Evolutionary conservation across 2,329 filamentous ascomycete genomes (phyloP).

Genomic region (Fusarium dlaminii): DNA sequence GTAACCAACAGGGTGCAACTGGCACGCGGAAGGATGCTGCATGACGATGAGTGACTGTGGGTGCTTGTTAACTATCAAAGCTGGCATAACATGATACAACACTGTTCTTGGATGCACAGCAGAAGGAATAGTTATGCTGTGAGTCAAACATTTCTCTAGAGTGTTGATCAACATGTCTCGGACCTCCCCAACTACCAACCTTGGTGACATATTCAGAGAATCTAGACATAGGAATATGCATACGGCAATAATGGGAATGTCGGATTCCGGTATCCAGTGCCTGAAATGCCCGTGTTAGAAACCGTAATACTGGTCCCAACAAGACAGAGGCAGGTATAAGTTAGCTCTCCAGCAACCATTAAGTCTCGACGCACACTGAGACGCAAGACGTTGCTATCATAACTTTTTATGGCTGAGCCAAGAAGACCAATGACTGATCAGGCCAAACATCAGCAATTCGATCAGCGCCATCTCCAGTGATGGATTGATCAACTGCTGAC

Average conservation of each 20-base stretch:
- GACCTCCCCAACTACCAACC: not conserved
- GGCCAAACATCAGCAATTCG: not conserved
- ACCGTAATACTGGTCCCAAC: not conserved
- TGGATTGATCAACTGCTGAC: conserved; percentile 16
- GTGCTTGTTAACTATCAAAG: not conserved
- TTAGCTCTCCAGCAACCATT: not conserved
- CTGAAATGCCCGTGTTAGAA: conserved; percentile 2
- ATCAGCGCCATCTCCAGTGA: not conserved
- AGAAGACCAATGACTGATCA: not conserved
- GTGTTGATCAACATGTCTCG: not conserved
- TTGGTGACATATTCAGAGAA: not conserved
- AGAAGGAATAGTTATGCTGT: not conserved
- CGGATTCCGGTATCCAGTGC: not conserved
- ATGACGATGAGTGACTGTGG: not conserved
- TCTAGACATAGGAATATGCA: not conserved
- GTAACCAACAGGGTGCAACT: conserved; percentile 26
- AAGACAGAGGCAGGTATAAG: not conserved
- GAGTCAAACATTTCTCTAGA: not conserved
- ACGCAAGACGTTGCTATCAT: not conserved
- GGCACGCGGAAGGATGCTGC: conserved; percentile 4
- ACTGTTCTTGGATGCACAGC: not conserved
- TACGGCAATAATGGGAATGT: conserved; percentile 4
- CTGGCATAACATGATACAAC: not conserved
- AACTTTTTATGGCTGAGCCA: not conserved
- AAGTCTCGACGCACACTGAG: not conserved